phyloP scores from a whole-genome alignment of 2,329 filamentous ascomycete species.

The Coniochaeta sp. region DNA sequence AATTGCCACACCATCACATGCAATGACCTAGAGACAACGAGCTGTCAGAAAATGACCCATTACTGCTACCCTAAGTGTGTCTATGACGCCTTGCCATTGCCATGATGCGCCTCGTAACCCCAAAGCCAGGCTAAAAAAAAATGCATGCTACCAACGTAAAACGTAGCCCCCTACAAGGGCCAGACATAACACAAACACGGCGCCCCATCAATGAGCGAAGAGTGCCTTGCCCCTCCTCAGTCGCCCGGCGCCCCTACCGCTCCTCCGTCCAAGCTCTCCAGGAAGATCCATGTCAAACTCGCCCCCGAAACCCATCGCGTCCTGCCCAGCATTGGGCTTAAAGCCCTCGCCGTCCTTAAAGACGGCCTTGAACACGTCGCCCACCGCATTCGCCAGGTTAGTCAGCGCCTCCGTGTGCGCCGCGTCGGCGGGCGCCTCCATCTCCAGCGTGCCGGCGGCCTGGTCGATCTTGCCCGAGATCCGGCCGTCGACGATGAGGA shows the following conservation, averaged over 20 bases:
- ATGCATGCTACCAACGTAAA: neutral
- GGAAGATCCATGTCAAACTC: neutral
- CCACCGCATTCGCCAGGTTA: constrained; percentile 65
- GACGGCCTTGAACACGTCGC: no score
- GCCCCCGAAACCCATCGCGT: neutral
- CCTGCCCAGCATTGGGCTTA: constrained; percentile 15
- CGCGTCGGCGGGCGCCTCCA: constrained; percentile 65
- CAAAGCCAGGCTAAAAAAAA: neutral
- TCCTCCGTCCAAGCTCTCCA: neutral
- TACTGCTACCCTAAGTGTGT: neutral
- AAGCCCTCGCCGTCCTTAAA: constrained; percentile 74
- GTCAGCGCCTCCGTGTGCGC: constrained; percentile 68
- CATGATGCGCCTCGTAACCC: neutral
- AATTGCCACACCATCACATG: no score
- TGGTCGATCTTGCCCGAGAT: constrained; percentile 87
- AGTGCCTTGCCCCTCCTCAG: neutral
- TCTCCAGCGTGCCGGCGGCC: constrained; percentile 74
- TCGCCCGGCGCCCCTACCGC: neutral
- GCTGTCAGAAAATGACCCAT: no score
- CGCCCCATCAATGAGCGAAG: neutral
- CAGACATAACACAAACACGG: neutral
- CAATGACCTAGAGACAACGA: no score
- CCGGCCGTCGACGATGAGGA: constrained; percentile 84
- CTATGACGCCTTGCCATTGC: neutral
- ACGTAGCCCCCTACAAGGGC: neutral